Base-by-base conservation (phyloP, 257 asterid genomes). In the Solanum habrochaites region DNA sequence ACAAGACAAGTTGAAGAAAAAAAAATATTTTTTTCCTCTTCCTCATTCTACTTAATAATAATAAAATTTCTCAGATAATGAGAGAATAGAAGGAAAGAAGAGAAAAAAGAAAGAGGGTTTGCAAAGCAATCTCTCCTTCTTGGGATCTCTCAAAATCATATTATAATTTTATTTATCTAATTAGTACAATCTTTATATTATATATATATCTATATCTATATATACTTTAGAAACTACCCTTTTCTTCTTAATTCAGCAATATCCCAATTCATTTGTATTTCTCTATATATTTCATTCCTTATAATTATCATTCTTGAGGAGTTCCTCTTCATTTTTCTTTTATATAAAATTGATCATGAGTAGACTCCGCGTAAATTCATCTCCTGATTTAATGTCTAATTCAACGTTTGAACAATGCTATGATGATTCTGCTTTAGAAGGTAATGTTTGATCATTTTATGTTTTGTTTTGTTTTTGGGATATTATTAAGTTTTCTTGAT, bases 371-470 rank as follows among this genome's bases (percentile, higher is more conserved):
- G 90, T 86, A 58, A 85, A 89, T 88, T 92, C 98, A 2, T 86
- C 92, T 31, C 94, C 96, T 1, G 93, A 92, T 8, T 85, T 90
- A 42, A 77, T 75, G 81, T 89, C 90, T 11, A 83, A 91, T 29
- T 74, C 89, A 23, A 23, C 88, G 67, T 73, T 82, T 6, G 64
- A 84, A 82, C 93, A 92, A 35, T 83, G 73, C 6, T 86, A 91
- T 58, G 96, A 93, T 88, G 95, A 95, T 90, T 92, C 98, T 1
- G 92, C 95, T 45, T 90, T 95, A 86, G 95, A 94, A 91, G 98
- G 98, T 95, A 91, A 86, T 43, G 23, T 58, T 29, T 60, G 27
- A 43, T 23, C 37, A 56, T 56, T 75, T n/a, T 32, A 16, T 73
- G 35, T 82, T 84, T 43, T 43, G 40, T 32, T 23, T 45, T 15